Evolutionary conservation across 192 early-diverging fungal species (phyloP).

Genomic region (Backusella australiensis): DNA sequence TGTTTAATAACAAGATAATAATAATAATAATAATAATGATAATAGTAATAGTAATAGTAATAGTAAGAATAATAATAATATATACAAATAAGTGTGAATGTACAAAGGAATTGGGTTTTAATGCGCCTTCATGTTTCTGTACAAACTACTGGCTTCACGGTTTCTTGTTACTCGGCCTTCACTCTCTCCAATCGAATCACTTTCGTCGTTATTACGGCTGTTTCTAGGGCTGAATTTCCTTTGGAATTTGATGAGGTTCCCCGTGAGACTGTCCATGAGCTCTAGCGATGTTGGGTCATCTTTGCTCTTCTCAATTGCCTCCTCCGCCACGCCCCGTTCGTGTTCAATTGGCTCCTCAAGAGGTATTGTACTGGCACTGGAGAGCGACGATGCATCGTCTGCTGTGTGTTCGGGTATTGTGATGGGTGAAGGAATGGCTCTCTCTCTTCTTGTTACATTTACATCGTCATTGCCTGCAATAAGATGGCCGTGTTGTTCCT

Average conservation of each 20-base stretch:
- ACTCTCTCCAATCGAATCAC: background rate
- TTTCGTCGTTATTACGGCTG: background rate
- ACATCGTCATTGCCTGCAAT: constrained; percentile 1
- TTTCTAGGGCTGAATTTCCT: constrained; percentile 34
- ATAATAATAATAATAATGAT: background rate
- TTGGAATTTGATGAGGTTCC: constrained; percentile 53
- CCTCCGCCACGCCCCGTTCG: constrained; percentile 8
- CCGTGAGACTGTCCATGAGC: constrained; percentile 52
- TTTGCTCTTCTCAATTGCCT: background rate
- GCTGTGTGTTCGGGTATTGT: background rate
- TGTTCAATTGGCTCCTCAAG: constrained; percentile 15
- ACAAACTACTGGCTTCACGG: constrained; percentile 9
- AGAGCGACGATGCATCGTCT: constrained; percentile 20
- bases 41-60: background rate
- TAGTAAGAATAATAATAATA: constrained; percentile 1
- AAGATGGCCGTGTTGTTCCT: background rate
- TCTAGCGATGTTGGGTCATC: constrained; percentile 36
- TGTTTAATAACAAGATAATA: too few relatives aligned
- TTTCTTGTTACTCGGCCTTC: constrained; percentile 15
- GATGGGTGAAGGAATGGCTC: constrained; percentile 3
- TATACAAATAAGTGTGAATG: background rate
- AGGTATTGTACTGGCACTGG: constrained; percentile 34
- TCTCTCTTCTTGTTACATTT: background rate
- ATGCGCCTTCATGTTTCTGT: constrained; percentile 9
- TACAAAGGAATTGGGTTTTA: background rate